phyloP scores from a whole-genome alignment of 192 early-diverging fungal genomes.

The Chytriomyces hyalinus region DNA sequence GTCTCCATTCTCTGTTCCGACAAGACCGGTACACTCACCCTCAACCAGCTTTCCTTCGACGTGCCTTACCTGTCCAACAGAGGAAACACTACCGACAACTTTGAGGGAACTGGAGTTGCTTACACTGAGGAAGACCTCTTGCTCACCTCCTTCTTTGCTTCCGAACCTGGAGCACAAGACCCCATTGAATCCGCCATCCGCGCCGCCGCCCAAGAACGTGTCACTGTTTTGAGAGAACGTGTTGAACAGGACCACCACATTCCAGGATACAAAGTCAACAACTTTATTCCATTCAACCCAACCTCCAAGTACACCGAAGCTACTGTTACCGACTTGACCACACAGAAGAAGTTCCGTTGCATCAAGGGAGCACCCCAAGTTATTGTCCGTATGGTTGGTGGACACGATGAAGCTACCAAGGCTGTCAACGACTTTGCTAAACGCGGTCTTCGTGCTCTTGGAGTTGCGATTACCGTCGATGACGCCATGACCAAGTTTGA shows the following conservation, averaged over 20 bases:
- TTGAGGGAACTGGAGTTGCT: slow-evolving; percentile 51
- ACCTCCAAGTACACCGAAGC: slow-evolving; percentile 87
- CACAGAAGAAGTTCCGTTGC: slow-evolving; percentile 76
- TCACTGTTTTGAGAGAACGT: slow-evolving; percentile 71
- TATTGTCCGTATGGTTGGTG: slow-evolving; percentile 70
- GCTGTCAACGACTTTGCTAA: slow-evolving; percentile 83
- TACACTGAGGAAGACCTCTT: slow-evolving; percentile 76
- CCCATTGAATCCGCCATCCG: slow-evolving; percentile 89
- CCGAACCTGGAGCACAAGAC: slow-evolving; percentile 86
- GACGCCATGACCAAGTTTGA: slow-evolving; percentile 70
- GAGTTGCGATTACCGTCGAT: slow-evolving; percentile 81
- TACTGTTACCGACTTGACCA: slow-evolving; percentile 74
- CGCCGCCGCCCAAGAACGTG: slow-evolving; percentile 73
- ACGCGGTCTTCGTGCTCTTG: slow-evolving; percentile 87
- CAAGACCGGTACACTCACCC: slow-evolving; percentile 89
- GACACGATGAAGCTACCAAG: slow-evolving; percentile 76
- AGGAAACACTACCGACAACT: slow-evolving; percentile 65
- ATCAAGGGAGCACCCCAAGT: slow-evolving; percentile 95
- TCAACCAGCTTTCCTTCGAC: slow-evolving; percentile 90
- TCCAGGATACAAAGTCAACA: slow-evolving; percentile 84
- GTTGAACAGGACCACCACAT: slow-evolving; percentile 61
- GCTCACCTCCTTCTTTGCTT: slow-evolving; percentile 79
- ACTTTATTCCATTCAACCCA: slow-evolving; percentile 88
- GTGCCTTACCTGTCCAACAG: slow-evolving; percentile 65
- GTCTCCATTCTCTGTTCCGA: slow-evolving; percentile 75